Evolutionary conservation across 106 monocot species (phyloP).

Genomic region (Posidonia australis): DNA sequence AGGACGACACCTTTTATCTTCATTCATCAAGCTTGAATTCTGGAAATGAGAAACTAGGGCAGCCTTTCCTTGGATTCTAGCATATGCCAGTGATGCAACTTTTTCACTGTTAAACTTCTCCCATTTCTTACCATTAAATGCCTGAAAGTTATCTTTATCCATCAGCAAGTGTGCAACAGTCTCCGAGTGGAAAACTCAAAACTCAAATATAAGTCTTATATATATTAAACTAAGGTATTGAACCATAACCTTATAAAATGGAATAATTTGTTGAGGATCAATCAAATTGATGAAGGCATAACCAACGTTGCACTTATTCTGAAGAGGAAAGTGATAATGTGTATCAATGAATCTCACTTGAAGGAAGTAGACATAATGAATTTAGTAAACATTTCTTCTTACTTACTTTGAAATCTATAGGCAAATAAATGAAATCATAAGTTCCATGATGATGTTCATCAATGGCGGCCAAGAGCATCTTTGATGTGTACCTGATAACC

Average conservation of each 20-base stretch:
- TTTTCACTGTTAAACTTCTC: constrained; percentile 84
- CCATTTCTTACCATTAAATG: constrained; percentile 77
- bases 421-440: constrained; percentile 95
- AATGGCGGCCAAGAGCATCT: constrained; percentile 94
- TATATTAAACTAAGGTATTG: neutral
- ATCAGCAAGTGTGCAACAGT: neutral
- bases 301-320: constrained; percentile 51
- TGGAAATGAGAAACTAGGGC: constrained; percentile 69
- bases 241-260: constrained; percentile 30
- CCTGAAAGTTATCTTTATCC: constrained; percentile 18
- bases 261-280: constrained; percentile 30
- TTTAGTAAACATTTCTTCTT: neutral
- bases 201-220: neutral
- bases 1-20: constrained; percentile 70
- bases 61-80: constrained; percentile 56
- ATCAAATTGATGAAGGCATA: constrained; percentile 46
- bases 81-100: constrained; percentile 70
- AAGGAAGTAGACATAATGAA: neutral
- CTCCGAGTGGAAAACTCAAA: neutral
- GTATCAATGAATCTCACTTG: neutral
- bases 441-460: constrained; percentile 91
- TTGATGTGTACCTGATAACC: constrained; percentile 72
- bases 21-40: constrained; percentile 74
- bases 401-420: constrained; percentile 92
- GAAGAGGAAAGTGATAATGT: neutral